A percentile compares a stretch with the other conserved stretches of the same genome.
phyloP scores from a whole-genome alignment of 371 early-diverging fungal genomes.

The Encephalitozoon romaleae region DNA sequence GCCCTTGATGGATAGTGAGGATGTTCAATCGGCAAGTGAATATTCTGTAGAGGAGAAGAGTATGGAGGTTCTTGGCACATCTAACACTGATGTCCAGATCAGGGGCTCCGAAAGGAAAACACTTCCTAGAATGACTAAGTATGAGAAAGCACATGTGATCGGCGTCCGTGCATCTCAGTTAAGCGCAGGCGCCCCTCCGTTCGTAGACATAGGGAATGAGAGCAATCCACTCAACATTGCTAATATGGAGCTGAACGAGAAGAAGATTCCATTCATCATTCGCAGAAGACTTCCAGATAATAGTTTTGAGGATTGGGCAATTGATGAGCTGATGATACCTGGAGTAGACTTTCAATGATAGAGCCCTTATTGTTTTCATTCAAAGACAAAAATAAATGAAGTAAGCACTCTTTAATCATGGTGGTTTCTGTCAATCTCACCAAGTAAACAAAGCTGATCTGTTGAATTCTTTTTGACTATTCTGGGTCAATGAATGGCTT shows the following conservation, averaged over 20 bases:
- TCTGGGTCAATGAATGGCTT: conserved; percentile 46
- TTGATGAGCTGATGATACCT: conserved; percentile 72
- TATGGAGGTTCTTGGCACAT: neutral
- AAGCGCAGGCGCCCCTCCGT: conserved; percentile 89
- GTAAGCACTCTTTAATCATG: neutral
- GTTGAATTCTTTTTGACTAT: neutral
- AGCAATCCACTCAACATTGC: conserved; percentile 93
- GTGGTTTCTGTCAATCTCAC: neutral
- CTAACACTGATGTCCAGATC: conserved; percentile 4
- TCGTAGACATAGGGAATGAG: conserved; percentile 89
- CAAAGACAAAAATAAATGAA: neutral
- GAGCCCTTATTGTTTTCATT: neutral
- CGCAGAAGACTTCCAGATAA: conserved; percentile 88
- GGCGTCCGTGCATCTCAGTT: conserved; percentile 68
- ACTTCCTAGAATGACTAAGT: conserved; percentile 97
- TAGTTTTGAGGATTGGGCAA: conserved; percentile 89
- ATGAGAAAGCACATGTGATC: conserved; percentile 88
- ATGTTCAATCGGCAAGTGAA: neutral
- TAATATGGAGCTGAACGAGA: conserved; percentile 81
- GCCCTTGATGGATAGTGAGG: neutral
- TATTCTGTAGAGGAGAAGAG: neutral
- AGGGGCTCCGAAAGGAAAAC: conserved; percentile 65
- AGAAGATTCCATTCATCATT: conserved; percentile 85
- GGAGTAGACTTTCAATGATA: conserved; percentile 50
- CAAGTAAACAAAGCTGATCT: neutral